These are phyloP conservation scores for Haemoproteus tartakovskyi DNA, from an alignment of 169 alveolate genomes.

Conservation along the genomic window DNA sequence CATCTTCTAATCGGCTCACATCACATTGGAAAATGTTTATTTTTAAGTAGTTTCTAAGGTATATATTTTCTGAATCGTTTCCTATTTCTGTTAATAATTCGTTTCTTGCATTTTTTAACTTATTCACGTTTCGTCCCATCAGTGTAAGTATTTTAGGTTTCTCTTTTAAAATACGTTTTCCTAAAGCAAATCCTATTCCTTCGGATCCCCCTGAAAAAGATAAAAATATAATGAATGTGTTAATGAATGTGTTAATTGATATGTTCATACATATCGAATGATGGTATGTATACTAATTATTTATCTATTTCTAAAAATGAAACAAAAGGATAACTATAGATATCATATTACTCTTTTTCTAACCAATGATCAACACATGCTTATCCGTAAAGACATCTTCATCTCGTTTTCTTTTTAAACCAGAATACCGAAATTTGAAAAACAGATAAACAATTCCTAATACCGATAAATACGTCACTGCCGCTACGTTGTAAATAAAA, in stretches of 20 bases:
- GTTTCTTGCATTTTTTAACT: conserved; percentile 15
- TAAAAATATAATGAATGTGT: not conserved
- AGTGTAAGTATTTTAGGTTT: conserved; percentile 16
- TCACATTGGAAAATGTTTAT: conserved; percentile 39
- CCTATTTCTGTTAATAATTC: conserved; percentile 7
- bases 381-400: conserved; percentile 10
- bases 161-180: conserved; percentile 21
- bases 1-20: conserved; percentile 3
- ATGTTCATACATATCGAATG: not conserved
- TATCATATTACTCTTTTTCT: not conserved
- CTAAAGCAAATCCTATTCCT: conserved; percentile 42
- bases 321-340: too few species aligned
- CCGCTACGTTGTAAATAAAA: conserved; percentile 4
- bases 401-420: not conserved
- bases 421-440: conserved; percentile 28
- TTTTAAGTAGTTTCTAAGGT: too few species aligned
- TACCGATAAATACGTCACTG: conserved; percentile 9
- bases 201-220: conserved; percentile 44
- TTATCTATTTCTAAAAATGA: too few species aligned
- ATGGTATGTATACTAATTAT: too few species aligned
- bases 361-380: conserved; percentile 55
- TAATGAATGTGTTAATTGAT: not conserved
- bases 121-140: conserved; percentile 22
- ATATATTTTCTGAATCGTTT: not conserved
- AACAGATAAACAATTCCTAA: conserved; percentile 29